Evolutionary conservation across 352 stramenopile species (phyloP).

Genomic region (Bremia lactucae): DNA sequence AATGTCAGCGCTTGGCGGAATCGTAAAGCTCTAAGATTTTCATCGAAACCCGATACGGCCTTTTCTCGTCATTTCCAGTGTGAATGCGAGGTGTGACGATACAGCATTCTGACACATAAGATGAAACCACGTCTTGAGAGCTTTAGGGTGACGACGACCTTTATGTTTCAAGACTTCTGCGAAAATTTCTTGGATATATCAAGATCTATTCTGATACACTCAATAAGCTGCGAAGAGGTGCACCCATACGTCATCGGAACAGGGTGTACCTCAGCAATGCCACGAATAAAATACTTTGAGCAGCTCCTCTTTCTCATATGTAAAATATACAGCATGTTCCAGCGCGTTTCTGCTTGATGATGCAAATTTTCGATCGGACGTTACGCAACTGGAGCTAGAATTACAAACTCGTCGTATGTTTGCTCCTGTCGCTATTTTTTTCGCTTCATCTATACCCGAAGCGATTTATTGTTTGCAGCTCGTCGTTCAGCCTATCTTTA

Average conservation of each 20-base stretch:
- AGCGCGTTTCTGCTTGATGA: constrained; percentile 36
- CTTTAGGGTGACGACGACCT: constrained; percentile 34
- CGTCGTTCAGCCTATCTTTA: constrained; percentile 9
- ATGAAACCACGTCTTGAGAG: constrained; percentile 62
- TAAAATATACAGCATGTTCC: constrained; percentile 61
- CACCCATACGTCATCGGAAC: no score
- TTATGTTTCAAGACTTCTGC: constrained; percentile 11
- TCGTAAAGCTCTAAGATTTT: constrained; percentile 31
- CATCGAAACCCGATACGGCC: constrained; percentile 23
- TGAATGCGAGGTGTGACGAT: constrained; percentile 13
- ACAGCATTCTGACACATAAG: constrained; percentile 47
- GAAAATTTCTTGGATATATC: constrained; percentile 25
- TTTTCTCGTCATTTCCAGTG: constrained; percentile 16
- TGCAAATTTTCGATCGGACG: constrained; percentile 51
- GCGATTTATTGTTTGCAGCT: constrained; percentile 18
- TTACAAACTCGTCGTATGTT: constrained; percentile 63
- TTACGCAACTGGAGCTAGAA: constrained; percentile 40
- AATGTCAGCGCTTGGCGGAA: constrained; percentile 16
- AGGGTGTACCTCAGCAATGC: constrained; percentile 29
- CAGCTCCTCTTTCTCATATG: constrained; percentile 53
- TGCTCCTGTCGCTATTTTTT: constrained; percentile 60
- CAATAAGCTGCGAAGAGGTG: not conserved
- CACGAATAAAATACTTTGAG: constrained; percentile 17
- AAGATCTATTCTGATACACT: constrained; percentile 11
- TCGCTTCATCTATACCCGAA: constrained; percentile 48